phyloP scores from a whole-genome alignment of 208 protist genomes.

The Leishmania turanica region DNA sequence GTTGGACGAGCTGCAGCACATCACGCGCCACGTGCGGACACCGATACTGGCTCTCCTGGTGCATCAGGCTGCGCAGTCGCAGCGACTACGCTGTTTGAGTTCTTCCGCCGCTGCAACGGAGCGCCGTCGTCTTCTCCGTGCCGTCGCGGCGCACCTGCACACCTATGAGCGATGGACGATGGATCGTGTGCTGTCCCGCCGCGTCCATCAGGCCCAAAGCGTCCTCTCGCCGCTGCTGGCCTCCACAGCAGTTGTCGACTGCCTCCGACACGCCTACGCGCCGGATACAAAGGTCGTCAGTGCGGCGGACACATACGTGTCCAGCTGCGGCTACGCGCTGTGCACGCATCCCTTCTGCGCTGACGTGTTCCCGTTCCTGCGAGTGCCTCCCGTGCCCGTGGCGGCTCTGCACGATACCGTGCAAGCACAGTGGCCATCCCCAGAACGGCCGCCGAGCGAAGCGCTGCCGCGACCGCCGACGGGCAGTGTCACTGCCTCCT shows the following conservation, averaged over 20 bases:
- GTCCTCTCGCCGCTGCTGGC: slow-evolving; percentile 27
- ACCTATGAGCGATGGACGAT: slow-evolving; percentile 40
- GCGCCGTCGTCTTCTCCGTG: slow-evolving; percentile 26
- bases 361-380: slow-evolving; percentile 45
- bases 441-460: not conserved
- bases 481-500: not conserved
- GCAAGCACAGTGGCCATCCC: slow-evolving; percentile 9
- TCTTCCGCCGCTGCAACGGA: slow-evolving; percentile 1
- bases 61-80: slow-evolving; percentile 26
- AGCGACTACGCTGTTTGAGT: slow-evolving; percentile 2
- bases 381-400: slow-evolving; percentile 7
- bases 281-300: slow-evolving; percentile 42
- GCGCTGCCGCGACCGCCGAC: not conserved
- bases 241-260: slow-evolving; percentile 28
- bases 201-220: slow-evolving; percentile 21
- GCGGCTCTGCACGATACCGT: slow-evolving; percentile 11
- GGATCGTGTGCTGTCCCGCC: slow-evolving; percentile 25
- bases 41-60: slow-evolving; percentile 48
- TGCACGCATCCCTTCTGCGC: slow-evolving; percentile 58
- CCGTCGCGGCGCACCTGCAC: slow-evolving; percentile 39
- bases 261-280: slow-evolving; percentile 32
- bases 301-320: slow-evolving; percentile 59
- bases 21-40: slow-evolving; percentile 45
- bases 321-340: slow-evolving; percentile 68
- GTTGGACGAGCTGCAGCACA: slow-evolving; percentile 44